These are phyloP conservation scores for Paraconiothyrium sp. DNA, from an alignment of 2,329 filamentous ascomycete species.

Conservation along the genomic window DNA sequence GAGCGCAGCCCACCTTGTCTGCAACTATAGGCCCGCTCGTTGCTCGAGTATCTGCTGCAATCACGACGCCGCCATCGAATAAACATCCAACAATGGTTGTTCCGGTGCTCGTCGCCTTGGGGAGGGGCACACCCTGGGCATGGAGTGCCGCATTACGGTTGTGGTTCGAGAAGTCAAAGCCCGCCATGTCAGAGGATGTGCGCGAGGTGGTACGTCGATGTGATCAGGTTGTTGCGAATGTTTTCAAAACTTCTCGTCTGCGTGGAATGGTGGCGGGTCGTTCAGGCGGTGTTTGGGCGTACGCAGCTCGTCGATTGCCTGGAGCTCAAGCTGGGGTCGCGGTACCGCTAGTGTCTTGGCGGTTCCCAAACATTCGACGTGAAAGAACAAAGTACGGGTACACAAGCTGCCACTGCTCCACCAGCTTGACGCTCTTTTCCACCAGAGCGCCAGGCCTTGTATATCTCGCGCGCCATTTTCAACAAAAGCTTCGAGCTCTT, in stretches of 20 bases:
- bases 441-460: slow-evolving; percentile 31
- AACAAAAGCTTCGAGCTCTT: slow-evolving; percentile 36
- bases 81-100: slow-evolving; percentile 99
- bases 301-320: slow-evolving; percentile 37
- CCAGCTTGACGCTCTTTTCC: slow-evolving; percentile 32
- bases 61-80: slow-evolving; percentile 96
- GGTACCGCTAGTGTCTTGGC: slow-evolving; percentile 17
- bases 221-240: slow-evolving; percentile 1
- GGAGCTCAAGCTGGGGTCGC: slow-evolving; percentile 30
- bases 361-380: slow-evolving; percentile 12
- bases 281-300: slow-evolving; percentile 22
- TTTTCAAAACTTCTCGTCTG: background rate
- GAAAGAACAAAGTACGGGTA: slow-evolving; percentile 25
- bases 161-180: slow-evolving; percentile 92
- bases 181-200: slow-evolving; percentile 69
- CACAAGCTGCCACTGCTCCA: slow-evolving; percentile 20
- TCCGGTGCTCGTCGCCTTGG: slow-evolving; percentile 97
- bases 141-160: slow-evolving; percentile 98
- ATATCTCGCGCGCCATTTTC: slow-evolving; percentile 27
- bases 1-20: slow-evolving; percentile 74
- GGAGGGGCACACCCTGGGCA: slow-evolving; percentile 89
- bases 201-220: background rate
- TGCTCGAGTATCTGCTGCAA: slow-evolving; percentile 97
- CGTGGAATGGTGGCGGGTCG: background rate
- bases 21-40: slow-evolving; percentile 98